Evolutionary conservation across 73 alveolate genomes (phyloP), one percentile per base, ranked within the genome.

Genomic region (Symbiodinium pilosum): DNA sequence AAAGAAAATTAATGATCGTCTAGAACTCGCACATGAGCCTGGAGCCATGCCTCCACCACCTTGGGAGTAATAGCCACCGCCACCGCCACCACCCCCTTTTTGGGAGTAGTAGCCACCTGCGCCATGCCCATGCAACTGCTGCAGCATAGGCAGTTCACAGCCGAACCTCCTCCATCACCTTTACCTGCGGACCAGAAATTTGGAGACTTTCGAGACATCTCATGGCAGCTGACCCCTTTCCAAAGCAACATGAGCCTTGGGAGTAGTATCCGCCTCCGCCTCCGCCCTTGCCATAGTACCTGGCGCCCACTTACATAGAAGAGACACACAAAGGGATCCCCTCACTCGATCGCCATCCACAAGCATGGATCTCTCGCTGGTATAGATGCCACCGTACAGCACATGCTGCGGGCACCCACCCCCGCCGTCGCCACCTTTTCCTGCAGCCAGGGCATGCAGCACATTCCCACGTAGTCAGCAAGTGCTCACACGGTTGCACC

Each of bases 261-360:
- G 88, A 69, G 88, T 91, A 91, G 97, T 91, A 91, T 87, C 97
- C 97, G n/a, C 97, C 97, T 32, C 93, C 93, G 34, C 97, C 97
- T 20, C 97, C 97, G 5, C 97, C 97, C 41, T 91, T 91, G 32
- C 97, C 97, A 36, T 91, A 91, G 97, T 91, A 91, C 97, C 97
- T 91, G 87, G 32, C 32, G 30, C 43, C 38, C 34, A 69, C 38
- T 59, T 5, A 28, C 77, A 59, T 6, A 59, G 77, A 59, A 28
- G 34, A 14, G 77, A 14, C 30, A 59, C 34, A 59, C 77, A 14
- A 5, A 59, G 36, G 21, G 9, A 59, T 20, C 8, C 77, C 77
- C n/a, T n/a, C n/a, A n/a, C n/a, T n/a, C n/a, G n/a, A n/a, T n/a
- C n/a, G n/a, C n/a, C n/a, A n/a, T n/a, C n/a, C n/a, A n/a, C n/a